These are phyloP conservation scores for Onygena corvina DNA, from an alignment of 2,329 filamentous ascomycete species.

Conservation along the genomic window DNA sequence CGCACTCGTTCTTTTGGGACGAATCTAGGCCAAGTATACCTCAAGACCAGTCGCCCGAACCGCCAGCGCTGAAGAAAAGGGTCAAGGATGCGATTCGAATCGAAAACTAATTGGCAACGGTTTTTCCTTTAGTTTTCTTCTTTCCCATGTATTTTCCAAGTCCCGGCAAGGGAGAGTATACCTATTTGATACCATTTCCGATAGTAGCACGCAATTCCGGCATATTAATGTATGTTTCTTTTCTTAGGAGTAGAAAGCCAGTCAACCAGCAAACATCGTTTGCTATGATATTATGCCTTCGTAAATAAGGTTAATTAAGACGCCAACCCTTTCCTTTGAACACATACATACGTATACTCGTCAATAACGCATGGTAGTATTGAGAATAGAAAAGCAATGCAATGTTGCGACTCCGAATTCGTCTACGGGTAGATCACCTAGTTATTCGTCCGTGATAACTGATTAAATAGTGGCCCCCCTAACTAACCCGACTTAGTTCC, in stretches of 20 bases:
- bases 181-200: too few relatives aligned
- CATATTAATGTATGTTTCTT: too few relatives aligned
- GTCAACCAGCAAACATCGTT: too few relatives aligned
- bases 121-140: not conserved
- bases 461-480: too few relatives aligned
- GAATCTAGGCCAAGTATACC: constrained; percentile 3
- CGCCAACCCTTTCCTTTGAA: too few relatives aligned
- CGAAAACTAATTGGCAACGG: not conserved
- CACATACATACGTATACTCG: too few relatives aligned
- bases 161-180: too few relatives aligned
- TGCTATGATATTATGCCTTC: too few relatives aligned
- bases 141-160: not conserved
- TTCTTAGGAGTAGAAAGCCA: too few relatives aligned
- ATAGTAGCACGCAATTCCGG: too few relatives aligned
- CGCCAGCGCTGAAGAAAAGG: not conserved
- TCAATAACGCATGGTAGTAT: too few relatives aligned
- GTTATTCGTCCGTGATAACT: not conserved
- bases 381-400: not conserved
- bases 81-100: not conserved
- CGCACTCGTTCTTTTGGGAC: not conserved
- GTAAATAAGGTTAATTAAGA: too few relatives aligned
- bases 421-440: not conserved
- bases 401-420: not conserved
- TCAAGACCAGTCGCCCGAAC: not conserved
- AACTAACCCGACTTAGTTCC: not conserved